These are phyloP conservation scores for Boletus austroedulis DNA, from an alignment of 1,284 basidiomycete species.

Conservation along the genomic window DNA sequence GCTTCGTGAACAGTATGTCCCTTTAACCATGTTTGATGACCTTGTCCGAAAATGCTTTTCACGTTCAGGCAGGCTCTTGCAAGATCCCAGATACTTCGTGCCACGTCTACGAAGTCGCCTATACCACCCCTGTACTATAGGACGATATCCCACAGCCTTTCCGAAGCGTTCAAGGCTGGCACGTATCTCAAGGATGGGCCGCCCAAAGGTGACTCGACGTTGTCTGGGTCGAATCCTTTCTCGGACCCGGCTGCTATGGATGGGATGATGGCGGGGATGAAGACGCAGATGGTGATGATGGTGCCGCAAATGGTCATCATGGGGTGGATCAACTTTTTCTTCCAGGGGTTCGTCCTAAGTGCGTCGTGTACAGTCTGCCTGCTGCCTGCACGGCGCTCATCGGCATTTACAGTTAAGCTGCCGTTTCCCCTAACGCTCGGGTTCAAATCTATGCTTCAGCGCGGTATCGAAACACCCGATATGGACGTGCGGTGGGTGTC, in stretches of 20 bases:
- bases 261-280: constrained; percentile 98
- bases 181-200: constrained; percentile 84
- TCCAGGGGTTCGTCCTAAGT: constrained; percentile 98
- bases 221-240: constrained; percentile 69
- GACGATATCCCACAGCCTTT: constrained; percentile 71
- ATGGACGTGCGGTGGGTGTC: constrained; percentile 99
- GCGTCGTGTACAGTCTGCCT: constrained; percentile 38
- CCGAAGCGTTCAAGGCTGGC: constrained; percentile 69
- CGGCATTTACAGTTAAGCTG: constrained; percentile 74
- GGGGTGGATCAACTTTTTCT: constrained; percentile 99
- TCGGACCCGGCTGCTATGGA: constrained; percentile 93
- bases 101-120: constrained; percentile 77
- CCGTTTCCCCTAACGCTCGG: constrained; percentile 96
- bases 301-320: constrained; percentile 98
- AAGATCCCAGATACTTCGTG: constrained; percentile 80
- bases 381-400: constrained; percentile 4
- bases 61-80: constrained; percentile 73
- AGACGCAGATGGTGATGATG: constrained; percentile 99
- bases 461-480: constrained; percentile 93
- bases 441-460: constrained; percentile 98
- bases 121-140: constrained; percentile 73
- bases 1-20: constrained; percentile 89
- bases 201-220: constrained; percentile 58
- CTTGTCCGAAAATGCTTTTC: constrained; percentile 1
- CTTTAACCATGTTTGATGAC: not conserved